Evolutionary conservation across 768 basidiomycete species (phyloP), one percentile per base, ranked within the genome.

Genomic region (Coprinellus aureogranulatus): DNA sequence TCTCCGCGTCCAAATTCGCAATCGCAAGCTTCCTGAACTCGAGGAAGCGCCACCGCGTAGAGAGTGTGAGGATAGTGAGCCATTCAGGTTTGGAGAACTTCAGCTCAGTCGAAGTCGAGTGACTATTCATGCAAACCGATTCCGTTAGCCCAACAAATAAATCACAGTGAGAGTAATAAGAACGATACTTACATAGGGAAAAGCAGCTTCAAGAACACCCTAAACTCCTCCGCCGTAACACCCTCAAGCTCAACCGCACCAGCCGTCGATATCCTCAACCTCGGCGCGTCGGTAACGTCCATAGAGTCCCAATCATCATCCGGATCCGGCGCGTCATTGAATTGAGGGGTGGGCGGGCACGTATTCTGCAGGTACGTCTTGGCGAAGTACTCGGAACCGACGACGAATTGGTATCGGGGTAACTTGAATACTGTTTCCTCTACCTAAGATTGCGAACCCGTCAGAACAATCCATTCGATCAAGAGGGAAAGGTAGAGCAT

Each of bases 11-110:
- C 4, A 61, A 8, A 37, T 61, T 27, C 12, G 26, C 34, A 18
- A 52, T 54, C 14, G 60, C 60, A 8, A 61, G 53, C 8, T 61
- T 52, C 12, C 50, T 53, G 22, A 58, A 37, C 0, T 58, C 25
- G 18, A 39, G 56, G 37, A 61, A 61, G 2, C 55, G 39, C 60
- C 60, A 61, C 20, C 42, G 31, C 12, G 30, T 40, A 16, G 60
- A 41, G 6, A 50, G 54, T 3, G 26, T 16, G 23, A 61, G 49
- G 12, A 61, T 41, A 22, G 48, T 28, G 30, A 55, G 53, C 60
- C 60, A 61, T 2, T 58, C 45, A 4, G 30, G 34, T 10, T 40
- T 41, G 2, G 44, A 30, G 23, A 54, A 54, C 11, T 10, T 44
- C 18, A 31, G 20, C 3, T 14, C 39, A 4, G 34, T 23, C 12